Conservation (phyloP, 768 basidiomycete species). For the Trametes cingulata region DNA sequence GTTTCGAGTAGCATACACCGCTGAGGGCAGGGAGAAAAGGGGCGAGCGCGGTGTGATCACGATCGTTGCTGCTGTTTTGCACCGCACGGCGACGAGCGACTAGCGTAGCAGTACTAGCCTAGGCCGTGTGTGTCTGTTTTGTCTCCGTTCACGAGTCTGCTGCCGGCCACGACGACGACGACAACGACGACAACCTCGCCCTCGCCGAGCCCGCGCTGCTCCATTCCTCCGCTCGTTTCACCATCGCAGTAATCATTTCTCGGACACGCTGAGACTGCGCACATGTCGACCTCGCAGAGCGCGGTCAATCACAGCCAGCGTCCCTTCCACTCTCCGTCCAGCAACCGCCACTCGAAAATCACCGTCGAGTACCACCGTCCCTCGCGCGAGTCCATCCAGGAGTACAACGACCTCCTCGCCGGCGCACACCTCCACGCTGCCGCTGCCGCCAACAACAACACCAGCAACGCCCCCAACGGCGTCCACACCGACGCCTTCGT, state of each 20-base stretch:
- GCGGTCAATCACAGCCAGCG: slow-evolving; percentile 48
- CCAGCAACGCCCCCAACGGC: no score
- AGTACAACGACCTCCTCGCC: slow-evolving; percentile 72
- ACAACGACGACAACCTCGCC: slow-evolving; percentile 17
- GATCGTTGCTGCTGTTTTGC: slow-evolving; percentile 11
- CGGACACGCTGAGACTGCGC: slow-evolving; percentile 2
- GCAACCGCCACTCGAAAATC: slow-evolving; percentile 49
- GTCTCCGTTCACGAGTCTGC: neutral
- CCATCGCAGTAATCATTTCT: neutral
- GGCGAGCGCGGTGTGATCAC: neutral
- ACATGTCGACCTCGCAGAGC: slow-evolving; percentile 41
- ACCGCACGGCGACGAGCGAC: neutral
- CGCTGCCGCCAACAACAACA: slow-evolving; percentile 42
- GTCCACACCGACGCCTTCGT: slow-evolving; percentile 36
- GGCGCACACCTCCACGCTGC: slow-evolving; percentile 59
- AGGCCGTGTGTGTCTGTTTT: no score
- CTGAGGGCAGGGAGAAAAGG: neutral
- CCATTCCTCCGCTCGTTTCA: neutral
- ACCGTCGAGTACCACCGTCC: slow-evolving; percentile 79
- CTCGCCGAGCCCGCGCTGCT: neutral
- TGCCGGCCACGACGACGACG: slow-evolving; percentile 21
- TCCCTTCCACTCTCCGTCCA: slow-evolving; percentile 39
- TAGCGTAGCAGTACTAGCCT: neutral
- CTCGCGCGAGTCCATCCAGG: slow-evolving; percentile 72
- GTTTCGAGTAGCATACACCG: neutral